Conservation (phyloP, 441 rosid genomes). For the Theobroma grandiflorum region DNA sequence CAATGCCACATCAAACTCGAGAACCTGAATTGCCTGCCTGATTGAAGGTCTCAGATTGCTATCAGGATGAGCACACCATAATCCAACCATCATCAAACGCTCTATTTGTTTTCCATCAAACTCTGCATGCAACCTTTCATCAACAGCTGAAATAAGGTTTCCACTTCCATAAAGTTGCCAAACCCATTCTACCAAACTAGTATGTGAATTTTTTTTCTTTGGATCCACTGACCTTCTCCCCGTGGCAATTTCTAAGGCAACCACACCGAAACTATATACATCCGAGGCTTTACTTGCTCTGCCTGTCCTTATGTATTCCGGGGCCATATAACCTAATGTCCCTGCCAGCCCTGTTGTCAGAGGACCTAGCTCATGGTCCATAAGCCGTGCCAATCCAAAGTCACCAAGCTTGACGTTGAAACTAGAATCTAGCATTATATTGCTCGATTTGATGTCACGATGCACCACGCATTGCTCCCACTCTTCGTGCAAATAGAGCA, state of each 20-base stretch:
- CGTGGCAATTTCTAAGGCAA: conserved; percentile 19
- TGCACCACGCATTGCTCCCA: conserved; percentile 52
- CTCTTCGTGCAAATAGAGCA: conserved; percentile 46
- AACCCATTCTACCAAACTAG: conserved; percentile 20
- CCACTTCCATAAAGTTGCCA: conserved; percentile 29
- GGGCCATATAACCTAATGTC: conserved; percentile 74
- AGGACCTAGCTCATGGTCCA: not conserved
- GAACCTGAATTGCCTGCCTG: conserved; percentile 26
- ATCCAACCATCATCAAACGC: conserved; percentile 24
- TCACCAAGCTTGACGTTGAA: not conserved
- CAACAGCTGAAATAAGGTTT: not conserved
- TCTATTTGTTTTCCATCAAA: conserved; percentile 17
- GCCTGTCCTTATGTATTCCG: conserved; percentile 56
- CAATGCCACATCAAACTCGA: conserved; percentile 39
- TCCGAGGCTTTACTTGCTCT: conserved; percentile 22
- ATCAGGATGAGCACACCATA: conserved; percentile 33
- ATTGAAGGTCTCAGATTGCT: conserved; percentile 24
- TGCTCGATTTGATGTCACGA: conserved; percentile 43
- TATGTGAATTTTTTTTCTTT: not conserved
- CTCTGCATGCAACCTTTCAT: not conserved
- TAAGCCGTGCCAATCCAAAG: not conserved
- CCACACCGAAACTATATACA: conserved; percentile 29
- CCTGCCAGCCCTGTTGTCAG: conserved; percentile 63
- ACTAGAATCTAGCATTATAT: conserved; percentile 44
- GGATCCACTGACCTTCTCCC: conserved; percentile 34